Conservation (phyloP, 2,329 filamentous ascomycete genomes). For the Capronia coronata region DNA sequence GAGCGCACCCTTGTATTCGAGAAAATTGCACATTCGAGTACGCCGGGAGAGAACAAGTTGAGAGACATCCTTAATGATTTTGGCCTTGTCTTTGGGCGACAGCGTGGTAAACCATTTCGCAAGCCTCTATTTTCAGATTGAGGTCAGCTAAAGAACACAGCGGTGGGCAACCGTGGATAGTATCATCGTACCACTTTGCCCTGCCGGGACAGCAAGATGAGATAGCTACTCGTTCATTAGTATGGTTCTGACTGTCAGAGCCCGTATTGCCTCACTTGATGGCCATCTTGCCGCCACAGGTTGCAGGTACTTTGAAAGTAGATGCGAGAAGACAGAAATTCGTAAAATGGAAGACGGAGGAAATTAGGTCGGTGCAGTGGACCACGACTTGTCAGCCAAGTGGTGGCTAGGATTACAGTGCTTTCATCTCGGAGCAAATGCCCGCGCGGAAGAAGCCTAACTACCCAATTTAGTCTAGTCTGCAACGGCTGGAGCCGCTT, state of each 20-base stretch:
- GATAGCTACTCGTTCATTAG: conserved; percentile 59
- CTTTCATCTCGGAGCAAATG: too few species aligned
- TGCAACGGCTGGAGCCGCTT: too few species aligned
- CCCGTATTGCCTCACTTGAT: conserved; percentile 44
- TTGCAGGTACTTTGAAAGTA: background rate
- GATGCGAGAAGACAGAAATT: background rate
- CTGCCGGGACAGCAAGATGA: conserved; percentile 95
- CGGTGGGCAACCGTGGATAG: conserved; percentile 34
- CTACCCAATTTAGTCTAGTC: background rate
- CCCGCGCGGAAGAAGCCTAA: background rate
- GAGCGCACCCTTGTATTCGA: conserved; percentile 87
- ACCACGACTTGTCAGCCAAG: background rate
- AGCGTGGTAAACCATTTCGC: conserved; percentile 99
- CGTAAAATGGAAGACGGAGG: background rate
- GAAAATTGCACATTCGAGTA: conserved; percentile 99
- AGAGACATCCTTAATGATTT: conserved; percentile 99
- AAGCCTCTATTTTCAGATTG: conserved; percentile 61
- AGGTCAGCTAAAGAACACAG: conserved; percentile 29
- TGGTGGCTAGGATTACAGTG: background rate
- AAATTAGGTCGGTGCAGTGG: background rate
- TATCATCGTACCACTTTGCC: conserved; percentile 88
- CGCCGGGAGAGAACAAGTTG: conserved; percentile 92
- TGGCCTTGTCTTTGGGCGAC: conserved; percentile 96
- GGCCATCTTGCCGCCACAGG: conserved; percentile 39
- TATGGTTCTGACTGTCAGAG: conserved; percentile 3